Percentiles rank a stretch among this genome's conserved stretches.
Evolutionary conservation across 2,329 filamentous ascomycete species (phyloP).

Genomic region (Herpotrichia juniperi): DNA sequence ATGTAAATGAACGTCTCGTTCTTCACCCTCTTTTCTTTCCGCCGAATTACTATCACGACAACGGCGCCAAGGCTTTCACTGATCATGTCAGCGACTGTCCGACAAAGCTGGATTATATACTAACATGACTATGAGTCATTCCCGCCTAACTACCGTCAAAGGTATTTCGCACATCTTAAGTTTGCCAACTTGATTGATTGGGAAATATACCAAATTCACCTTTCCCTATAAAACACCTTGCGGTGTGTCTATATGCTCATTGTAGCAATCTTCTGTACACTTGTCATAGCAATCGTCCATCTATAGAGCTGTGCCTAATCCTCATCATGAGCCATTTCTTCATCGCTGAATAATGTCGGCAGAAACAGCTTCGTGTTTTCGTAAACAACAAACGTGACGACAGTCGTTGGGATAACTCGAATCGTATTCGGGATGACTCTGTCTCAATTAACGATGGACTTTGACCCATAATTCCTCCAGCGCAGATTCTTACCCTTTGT

Average conservation of each 20-base stretch:
- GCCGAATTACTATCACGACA: too few relatives aligned
- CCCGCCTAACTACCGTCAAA: too few relatives aligned
- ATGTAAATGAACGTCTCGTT: too few relatives aligned
- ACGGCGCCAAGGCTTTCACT: too few relatives aligned
- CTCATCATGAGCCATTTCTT: constrained; percentile 39
- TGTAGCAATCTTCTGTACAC: neutral
- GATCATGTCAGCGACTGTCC: too few relatives aligned
- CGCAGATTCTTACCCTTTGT: constrained; percentile 67
- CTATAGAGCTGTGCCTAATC: constrained; percentile 22
- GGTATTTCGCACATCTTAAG: too few relatives aligned
- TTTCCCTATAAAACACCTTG: neutral
- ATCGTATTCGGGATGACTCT: constrained; percentile 82
- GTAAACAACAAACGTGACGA: constrained; percentile 96
- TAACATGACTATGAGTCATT: too few relatives aligned
- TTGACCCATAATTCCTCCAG: neutral
- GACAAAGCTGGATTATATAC: too few relatives aligned
- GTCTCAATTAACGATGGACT: constrained; percentile 4
- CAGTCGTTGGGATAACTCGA: constrained; percentile 89
- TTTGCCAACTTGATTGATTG: too few relatives aligned
- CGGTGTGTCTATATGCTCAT: neutral
- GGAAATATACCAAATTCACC: too few relatives aligned
- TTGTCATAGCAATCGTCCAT: neutral
- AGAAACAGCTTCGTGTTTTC: constrained; percentile 86
- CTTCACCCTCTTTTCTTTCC: too few relatives aligned
- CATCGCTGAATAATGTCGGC: constrained; percentile 47